Evolutionary conservation across 1,284 basidiomycete species (phyloP), one percentile per base, ranked within the genome.

Genomic region (Cutaneotrichosporon mucoides): DNA sequence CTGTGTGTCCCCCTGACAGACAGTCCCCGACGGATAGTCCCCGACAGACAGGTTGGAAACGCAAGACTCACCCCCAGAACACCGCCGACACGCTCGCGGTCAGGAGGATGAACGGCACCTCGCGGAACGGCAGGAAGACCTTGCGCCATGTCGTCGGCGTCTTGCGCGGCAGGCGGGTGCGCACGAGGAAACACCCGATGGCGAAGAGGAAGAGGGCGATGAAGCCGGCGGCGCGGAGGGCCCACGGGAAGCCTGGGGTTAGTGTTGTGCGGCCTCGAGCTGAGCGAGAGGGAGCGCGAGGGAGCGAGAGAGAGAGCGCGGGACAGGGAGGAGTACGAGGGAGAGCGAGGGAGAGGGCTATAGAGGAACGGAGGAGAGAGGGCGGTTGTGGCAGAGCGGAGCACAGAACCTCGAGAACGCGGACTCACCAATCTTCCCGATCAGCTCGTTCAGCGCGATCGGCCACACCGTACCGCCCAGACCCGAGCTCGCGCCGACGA

Each of bases 381-480:
- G 24, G 24, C 24, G 24, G 24, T 24, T 24, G 24, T 24, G 24
- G 24, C 24, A 24, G 24, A 24, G 24, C 24, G 24, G 24, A 24
- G 24, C 24, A 24, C 24, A 24, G 24, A 24, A 24, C 24, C 24
- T 24, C 24, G 24, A 24, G 24, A 24, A 24, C 24, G 24, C 24
- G 24, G 24, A 24, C 24, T 24, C 24, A 24, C 24, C 59, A n/a
- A 62, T 54, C 42, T 56, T 35, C 3, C 15, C 34, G n/a, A 62
- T 50, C 15, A 62, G 40, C 6, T 50, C 41, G 46, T 51, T 24
- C 13, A 63, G 35, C 11, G 48, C 42, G 3, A 63, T 60, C 0
- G 61, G 61, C 61, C 61, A 63, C 8, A 60, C 38, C 1, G 57
- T 68, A 13, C 84, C 84, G 4, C 74, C 74, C 7, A 66, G 55